phyloP scores from a whole-genome alignment of 306 rosid genomes.

The Vigna trinervia region DNA sequence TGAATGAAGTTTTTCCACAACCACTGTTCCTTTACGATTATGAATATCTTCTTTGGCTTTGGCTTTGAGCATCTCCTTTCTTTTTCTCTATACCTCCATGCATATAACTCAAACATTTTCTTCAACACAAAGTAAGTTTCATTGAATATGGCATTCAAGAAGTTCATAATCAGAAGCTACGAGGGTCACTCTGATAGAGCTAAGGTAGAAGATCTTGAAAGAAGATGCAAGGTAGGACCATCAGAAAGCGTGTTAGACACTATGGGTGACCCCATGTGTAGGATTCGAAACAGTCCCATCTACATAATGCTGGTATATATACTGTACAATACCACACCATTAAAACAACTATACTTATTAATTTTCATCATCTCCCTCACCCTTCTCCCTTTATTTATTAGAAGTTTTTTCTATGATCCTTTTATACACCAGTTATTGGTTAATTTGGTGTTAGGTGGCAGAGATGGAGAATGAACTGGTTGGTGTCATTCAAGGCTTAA shows the following conservation, averaged over 20 bases:
- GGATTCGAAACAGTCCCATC: not conserved
- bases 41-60: not conserved
- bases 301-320: not conserved
- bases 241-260: constrained; percentile 61
- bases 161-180: constrained; percentile 63
- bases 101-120: constrained; percentile 11
- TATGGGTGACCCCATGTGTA: constrained; percentile 56
- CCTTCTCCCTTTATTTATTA: not conserved
- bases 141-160: constrained; percentile 51
- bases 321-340: constrained; percentile 13
- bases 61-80: not conserved
- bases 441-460: constrained; percentile 61
- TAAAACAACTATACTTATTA: not conserved
- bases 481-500: constrained; percentile 81
- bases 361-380: not conserved
- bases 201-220: constrained; percentile 70
- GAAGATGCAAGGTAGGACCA: constrained; percentile 79
- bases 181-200: constrained; percentile 57
- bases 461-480: constrained; percentile 68
- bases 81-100: not conserved
- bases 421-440: not conserved
- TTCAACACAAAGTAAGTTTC: not conserved
- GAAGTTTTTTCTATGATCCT: not conserved
- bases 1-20: constrained; percentile 37
- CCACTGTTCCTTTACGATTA: constrained; percentile 6